phyloP scores from a whole-genome alignment of 2,329 filamentous ascomycete species.

The Aspergillus pseudoglaucus region DNA sequence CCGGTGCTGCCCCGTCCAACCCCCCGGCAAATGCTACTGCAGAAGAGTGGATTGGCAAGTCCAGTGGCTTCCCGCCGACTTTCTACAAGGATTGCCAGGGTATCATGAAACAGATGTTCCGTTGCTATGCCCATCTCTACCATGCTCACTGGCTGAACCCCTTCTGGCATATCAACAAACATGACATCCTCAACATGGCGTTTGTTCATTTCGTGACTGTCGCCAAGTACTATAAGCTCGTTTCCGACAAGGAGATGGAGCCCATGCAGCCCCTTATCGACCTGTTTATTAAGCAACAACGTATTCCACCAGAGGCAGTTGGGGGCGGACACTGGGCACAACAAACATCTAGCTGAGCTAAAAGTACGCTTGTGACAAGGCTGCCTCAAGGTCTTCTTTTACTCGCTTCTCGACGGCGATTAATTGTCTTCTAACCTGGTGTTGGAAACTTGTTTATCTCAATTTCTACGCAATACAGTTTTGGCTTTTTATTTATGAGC shows the following conservation, averaged over 20 bases:
- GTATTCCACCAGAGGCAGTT: slow-evolving; percentile 64
- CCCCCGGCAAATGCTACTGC: slow-evolving; percentile 55
- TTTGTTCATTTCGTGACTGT: slow-evolving; percentile 81
- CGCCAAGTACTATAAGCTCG: slow-evolving; percentile 72
- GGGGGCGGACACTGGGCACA: slow-evolving; percentile 38
- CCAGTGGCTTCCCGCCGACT: slow-evolving; percentile 83
- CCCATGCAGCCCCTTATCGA: slow-evolving; percentile 94
- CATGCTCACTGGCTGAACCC: slow-evolving; percentile 88
- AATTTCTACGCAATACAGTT: slow-evolving; percentile 13
- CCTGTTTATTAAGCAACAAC: slow-evolving; percentile 81
- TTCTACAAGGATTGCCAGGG: slow-evolving; percentile 87
- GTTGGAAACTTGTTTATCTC: slow-evolving; percentile 21
- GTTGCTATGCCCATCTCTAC: slow-evolving; percentile 95
- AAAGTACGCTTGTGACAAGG: background rate
- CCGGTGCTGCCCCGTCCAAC: slow-evolving; percentile 42
- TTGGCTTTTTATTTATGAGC: slow-evolving; percentile 10
- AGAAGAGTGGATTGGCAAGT: slow-evolving; percentile 80
- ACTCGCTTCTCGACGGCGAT: slow-evolving; percentile 15
- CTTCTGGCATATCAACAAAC: slow-evolving; percentile 70
- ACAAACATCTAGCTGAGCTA: slow-evolving; percentile 26
- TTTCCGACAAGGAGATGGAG: slow-evolving; percentile 84
- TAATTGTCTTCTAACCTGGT: slow-evolving; percentile 27
- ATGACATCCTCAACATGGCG: slow-evolving; percentile 73
- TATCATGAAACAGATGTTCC: slow-evolving; percentile 97
- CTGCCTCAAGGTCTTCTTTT: slow-evolving; percentile 6